phyloP scores from a whole-genome alignment of 306 rosid species.

The Mucuna pruriens region DNA sequence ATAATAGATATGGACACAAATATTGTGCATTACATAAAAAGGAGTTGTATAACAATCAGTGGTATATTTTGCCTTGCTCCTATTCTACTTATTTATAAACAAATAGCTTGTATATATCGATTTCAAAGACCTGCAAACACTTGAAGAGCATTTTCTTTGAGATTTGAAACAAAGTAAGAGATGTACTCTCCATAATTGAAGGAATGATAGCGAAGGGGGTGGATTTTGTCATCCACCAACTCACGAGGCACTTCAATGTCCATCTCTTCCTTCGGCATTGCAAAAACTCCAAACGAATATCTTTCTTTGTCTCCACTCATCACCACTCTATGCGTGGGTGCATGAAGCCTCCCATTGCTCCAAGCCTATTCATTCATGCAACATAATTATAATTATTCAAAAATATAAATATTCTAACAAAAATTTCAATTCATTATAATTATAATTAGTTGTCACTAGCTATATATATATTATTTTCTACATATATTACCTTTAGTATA shows the following conservation, averaged over 20 bases:
- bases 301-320: slow-evolving; percentile 48
- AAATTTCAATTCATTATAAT: not conserved
- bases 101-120: too few species aligned
- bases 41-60: not conserved
- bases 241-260: slow-evolving; percentile 48
- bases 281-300: slow-evolving; percentile 46
- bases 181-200: slow-evolving; percentile 48
- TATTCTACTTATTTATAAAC: not conserved
- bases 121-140: slow-evolving; percentile 47
- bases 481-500: slow-evolving; percentile 50
- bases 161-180: slow-evolving; percentile 32
- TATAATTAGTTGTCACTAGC: not conserved
- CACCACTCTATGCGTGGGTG: slow-evolving; percentile 55
- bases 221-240: slow-evolving; percentile 43
- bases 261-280: slow-evolving; percentile 46
- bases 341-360: slow-evolving; percentile 64
- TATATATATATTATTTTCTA: not conserved
- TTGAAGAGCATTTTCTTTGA: slow-evolving; percentile 44
- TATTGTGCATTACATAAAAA: not conserved
- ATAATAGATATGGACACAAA: too few species aligned
- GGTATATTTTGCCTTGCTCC: not conserved
- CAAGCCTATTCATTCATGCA: slow-evolving; percentile 46
- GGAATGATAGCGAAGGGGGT: slow-evolving; percentile 52
- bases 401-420: not conserved
- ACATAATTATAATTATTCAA: not conserved